These are phyloP conservation scores for Camellia japonica DNA, from an alignment of 148 eudicot genomes.

Conservation along the genomic window DNA sequence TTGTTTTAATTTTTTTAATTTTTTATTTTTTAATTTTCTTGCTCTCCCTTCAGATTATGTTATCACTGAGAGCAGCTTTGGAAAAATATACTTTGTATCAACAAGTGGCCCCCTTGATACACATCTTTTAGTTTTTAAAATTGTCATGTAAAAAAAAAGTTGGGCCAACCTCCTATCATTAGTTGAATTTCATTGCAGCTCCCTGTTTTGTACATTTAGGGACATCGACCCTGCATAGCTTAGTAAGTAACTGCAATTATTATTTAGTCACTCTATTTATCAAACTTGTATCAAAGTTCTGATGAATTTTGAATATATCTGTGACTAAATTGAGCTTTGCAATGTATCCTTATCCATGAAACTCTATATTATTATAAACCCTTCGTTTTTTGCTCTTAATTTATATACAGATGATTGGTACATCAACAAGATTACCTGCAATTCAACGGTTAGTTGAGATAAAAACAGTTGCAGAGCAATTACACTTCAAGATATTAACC, in stretches of 20 bases:
- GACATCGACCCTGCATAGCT: neutral
- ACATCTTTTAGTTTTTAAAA: neutral
- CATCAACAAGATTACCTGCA: constrained; percentile 91
- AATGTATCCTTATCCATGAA: neutral
- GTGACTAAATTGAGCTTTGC: neutral
- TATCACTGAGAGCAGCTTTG: neutral
- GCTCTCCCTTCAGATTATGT: neutral
- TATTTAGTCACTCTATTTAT: neutral
- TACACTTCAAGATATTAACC: constrained; percentile 93
- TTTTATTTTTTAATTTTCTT: neutral
- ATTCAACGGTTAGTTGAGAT: constrained; percentile 90
- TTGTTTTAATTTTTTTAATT: neutral
- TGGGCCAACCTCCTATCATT: neutral
- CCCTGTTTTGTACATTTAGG: too few species aligned
- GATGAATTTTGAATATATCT: neutral
- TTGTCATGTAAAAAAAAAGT: neutral
- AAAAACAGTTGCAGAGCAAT: constrained; percentile 85
- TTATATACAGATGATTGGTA: constrained; percentile 76
- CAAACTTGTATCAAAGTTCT: neutral
- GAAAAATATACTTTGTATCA: neutral
- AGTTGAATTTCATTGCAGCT: neutral
- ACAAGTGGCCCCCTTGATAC: neutral
- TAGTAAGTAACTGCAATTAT: neutral
- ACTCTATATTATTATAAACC: neutral
- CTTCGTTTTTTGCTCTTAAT: constrained; percentile 15